Evolutionary conservation across 2,329 filamentous ascomycete species (phyloP), one percentile per base, ranked within the genome.

Genomic region (Nakataea oryzae): DNA sequence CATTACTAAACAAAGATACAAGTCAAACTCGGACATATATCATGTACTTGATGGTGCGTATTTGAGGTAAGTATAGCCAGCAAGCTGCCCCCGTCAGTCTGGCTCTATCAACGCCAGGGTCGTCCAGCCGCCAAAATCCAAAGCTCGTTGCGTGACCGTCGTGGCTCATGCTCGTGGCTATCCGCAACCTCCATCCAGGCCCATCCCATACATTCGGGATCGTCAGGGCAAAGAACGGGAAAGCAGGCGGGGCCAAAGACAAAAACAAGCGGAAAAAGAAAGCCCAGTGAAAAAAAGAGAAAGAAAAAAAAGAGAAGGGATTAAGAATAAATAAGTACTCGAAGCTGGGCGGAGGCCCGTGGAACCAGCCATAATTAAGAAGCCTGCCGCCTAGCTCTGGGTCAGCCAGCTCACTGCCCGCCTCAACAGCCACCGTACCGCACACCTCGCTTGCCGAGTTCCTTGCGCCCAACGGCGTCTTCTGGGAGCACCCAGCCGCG

Each of bases 401-500:
- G 29, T 41, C 2, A 5, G 14, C 11, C 2, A 5, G 14, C 11
- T 26, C 24, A 28, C 14, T 27, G 21, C 27, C 24, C 26, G 21
- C 9, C 21, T 69, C 67, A 78, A 66, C 76, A 78, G 29, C 67
- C 76, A 26, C 78, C 77, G 62, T 87, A 87, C 64, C 80, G 75
- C 50, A 88, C 84, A 21, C 85, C 85, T 62, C 85, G 78, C 77
- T 84, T 86, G 6, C 86, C 87, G 61, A 88, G 78, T 76, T 93
- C 89, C 75, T 89, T 86, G 69, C 88, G 80, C 11, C 86, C 86
- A 13, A 92, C 78, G 3, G 86, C 79, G 69, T 92, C 89, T 69
- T 92, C 88, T 1, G 89, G 89, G 75, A 86, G 82, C 0, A 91
- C 83, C 89, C 89, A 93, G 0, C 89, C 89, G 32, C 89, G 76